A percentile compares a stretch with the other conserved stretches of the same genome.
phyloP scores from a whole-genome alignment of 2,329 filamentous ascomycete species.

The Botrytis porri region DNA sequence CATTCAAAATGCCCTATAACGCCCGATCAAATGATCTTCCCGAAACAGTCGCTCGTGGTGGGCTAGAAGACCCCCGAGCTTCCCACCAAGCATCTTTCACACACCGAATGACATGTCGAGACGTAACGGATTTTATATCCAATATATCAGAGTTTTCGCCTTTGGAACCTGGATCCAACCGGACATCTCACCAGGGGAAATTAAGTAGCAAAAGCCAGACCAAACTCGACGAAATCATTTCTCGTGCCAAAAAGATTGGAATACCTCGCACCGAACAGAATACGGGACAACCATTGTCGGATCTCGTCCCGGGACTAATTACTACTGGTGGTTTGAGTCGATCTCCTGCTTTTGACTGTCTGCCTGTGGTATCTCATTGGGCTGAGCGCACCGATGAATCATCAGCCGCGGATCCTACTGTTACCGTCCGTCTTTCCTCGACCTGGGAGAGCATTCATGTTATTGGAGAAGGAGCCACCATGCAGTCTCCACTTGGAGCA shows the following conservation, averaged over 20 bases:
- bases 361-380: constrained; percentile 9
- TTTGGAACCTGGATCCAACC: neutral
- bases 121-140: neutral
- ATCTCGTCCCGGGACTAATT: neutral
- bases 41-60: neutral
- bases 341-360: constrained; percentile 13
- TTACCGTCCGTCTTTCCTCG: neutral
- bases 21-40: neutral
- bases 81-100: neutral
- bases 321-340: neutral
- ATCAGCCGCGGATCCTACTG: neutral
- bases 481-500: constrained; percentile 1
- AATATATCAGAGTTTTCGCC: neutral
- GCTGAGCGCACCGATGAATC: neutral
- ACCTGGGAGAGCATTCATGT: neutral
- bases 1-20: neutral
- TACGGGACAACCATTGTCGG: neutral
- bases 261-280: neutral
- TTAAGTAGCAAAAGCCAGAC: neutral
- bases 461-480: constrained; percentile 1
- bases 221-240: neutral
- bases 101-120: neutral
- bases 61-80: constrained; percentile 11
- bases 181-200: neutral
- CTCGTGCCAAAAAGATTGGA: neutral